Conservation (phyloP, 2,329 filamentous ascomycete species). For the Exophiala spinifera region DNA sequence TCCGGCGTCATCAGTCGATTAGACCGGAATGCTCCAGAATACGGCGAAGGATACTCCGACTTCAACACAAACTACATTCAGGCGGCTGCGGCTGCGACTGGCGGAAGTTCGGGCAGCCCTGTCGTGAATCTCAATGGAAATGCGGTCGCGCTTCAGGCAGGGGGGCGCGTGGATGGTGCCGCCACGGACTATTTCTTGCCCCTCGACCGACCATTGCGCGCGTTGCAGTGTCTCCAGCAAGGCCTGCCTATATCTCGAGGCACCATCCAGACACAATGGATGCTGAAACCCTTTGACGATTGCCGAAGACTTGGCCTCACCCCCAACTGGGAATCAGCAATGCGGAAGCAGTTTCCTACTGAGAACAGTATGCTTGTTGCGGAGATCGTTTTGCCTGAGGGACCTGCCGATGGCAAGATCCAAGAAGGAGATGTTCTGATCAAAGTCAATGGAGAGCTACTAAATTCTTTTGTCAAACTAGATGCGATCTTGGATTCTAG, state of each 20-base stretch:
- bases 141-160: conserved; percentile 89
- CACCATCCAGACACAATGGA: conserved; percentile 97
- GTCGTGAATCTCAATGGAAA: conserved; percentile 93
- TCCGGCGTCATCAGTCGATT: conserved; percentile 95
- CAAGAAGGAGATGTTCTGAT: conserved; percentile 92
- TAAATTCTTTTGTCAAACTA: conserved; percentile 88
- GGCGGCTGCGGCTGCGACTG: conserved; percentile 92
- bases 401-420: conserved; percentile 80
- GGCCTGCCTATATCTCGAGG: conserved; percentile 76
- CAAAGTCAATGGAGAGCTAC: conserved; percentile 86
- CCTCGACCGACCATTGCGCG: conserved; percentile 82
- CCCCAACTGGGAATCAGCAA: conserved; percentile 78
- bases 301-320: conserved; percentile 84
- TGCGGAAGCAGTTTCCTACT: conserved; percentile 79
- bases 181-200: conserved; percentile 98
- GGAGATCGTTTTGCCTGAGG: conserved; percentile 88
- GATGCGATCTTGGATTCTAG: conserved; percentile 89
- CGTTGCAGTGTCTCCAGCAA: conserved; percentile 78
- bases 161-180: conserved; percentile 87
- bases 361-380: conserved; percentile 97
- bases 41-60: conserved; percentile 95
- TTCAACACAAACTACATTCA: conserved; percentile 98
- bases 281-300: conserved; percentile 96
- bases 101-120: conserved; percentile 95
- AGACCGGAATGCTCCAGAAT: conserved; percentile 94